phyloP scores from a whole-genome alignment of 2,329 filamentous ascomycete genomes.

The Talaromyces amestolkiae region DNA sequence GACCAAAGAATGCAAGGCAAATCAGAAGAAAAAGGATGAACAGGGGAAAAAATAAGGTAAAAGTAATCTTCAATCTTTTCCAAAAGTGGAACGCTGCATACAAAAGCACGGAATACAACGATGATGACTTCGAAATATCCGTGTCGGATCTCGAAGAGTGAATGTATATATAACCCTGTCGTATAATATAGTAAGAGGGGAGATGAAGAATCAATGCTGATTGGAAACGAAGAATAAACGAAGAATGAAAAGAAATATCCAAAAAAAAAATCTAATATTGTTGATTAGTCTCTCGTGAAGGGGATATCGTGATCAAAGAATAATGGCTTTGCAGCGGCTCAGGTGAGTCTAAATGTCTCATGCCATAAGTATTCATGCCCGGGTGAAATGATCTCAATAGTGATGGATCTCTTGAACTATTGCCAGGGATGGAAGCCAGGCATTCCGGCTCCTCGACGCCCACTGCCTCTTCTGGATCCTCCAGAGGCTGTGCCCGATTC shows the following conservation, averaged over 20 bases:
- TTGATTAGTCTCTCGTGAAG: constrained; percentile 1
- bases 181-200: constrained; percentile 3
- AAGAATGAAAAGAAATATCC: neutral
- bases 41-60: neutral
- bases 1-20: neutral
- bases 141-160: neutral
- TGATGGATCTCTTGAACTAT: constrained; percentile 18
- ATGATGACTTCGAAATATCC: neutral
- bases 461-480: constrained; percentile 37
- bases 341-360: constrained; percentile 6
- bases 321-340: constrained; percentile 7
- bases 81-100: neutral
- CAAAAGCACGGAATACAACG: neutral
- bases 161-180: constrained; percentile 1
- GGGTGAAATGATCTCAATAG: neutral
- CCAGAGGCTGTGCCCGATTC: constrained; percentile 28
- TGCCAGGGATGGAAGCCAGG: constrained; percentile 36
- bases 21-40: neutral
- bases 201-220: constrained; percentile 7
- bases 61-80: neutral
- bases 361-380: neutral
- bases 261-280: neutral
- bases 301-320: neutral
- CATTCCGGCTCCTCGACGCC: constrained; percentile 34
- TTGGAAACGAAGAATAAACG: neutral